Percentiles rank a stretch among this genome's conserved stretches.
These are phyloP conservation scores for Ogataea pilisensis DNA, from an alignment of 805 yeast species.

Conservation along the genomic window DNA sequence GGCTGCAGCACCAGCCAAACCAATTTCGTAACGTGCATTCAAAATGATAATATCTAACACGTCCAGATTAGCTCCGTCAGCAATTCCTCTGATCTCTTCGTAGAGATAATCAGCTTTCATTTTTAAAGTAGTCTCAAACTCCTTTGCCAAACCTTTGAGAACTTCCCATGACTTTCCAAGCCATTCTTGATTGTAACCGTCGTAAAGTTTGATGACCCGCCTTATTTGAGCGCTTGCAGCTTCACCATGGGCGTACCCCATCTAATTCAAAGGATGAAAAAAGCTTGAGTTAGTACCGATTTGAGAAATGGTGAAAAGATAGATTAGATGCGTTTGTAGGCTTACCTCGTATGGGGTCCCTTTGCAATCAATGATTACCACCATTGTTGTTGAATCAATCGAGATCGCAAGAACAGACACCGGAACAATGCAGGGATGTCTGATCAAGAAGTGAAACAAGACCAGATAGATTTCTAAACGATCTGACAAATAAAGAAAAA, in stretches of 20 bases:
- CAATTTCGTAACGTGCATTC: conserved; percentile 10
- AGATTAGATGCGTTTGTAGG: background rate
- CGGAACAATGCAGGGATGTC: too few species aligned
- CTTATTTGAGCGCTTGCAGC: conserved; percentile 5
- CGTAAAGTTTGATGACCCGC: conserved; percentile 2
- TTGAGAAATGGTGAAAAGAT: background rate
- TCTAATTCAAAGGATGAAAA: background rate
- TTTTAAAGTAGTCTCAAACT: conserved; percentile 2
- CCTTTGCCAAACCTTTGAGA: conserved; percentile 4
- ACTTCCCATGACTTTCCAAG: conserved; percentile 5
- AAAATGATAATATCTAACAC: conserved; percentile 7
- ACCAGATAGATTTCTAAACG: too few species aligned
- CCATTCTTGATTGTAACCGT: conserved; percentile 4
- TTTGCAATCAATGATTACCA: conserved; percentile 7
- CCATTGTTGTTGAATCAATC: conserved; percentile 2
- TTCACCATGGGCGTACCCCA: conserved; percentile 10
- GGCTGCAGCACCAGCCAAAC: conserved; percentile 9
- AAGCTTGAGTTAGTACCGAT: background rate
- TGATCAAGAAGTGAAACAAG: too few species aligned
- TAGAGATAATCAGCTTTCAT: conserved; percentile 3
- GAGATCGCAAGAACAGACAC: background rate
- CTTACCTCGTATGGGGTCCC: conserved; percentile 13
- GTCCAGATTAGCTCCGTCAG: conserved; percentile 8
- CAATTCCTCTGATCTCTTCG: conserved; percentile 11
- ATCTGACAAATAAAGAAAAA: too few species aligned